These are phyloP conservation scores for Phytophthora quininea DNA, from an alignment of 352 stramenopile genomes.

Conservation along the genomic window DNA sequence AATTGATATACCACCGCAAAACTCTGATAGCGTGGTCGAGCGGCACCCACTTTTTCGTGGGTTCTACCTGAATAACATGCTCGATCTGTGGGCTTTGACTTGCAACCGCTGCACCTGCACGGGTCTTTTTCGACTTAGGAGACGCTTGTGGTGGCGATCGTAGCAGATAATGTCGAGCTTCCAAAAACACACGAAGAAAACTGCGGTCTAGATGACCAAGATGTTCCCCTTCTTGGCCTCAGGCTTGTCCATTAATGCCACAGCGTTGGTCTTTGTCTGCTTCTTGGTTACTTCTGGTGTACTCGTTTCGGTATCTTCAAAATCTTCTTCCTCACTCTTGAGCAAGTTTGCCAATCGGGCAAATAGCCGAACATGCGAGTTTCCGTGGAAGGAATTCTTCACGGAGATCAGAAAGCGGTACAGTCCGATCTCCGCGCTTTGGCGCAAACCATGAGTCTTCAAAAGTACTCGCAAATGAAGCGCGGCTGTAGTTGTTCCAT, in stretches of 20 bases:
- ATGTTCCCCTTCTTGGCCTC: constrained; percentile 17
- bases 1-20: constrained; percentile 71
- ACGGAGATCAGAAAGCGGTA: constrained; percentile 77
- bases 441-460: constrained; percentile 64
- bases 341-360: constrained; percentile 66
- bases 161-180: constrained; percentile 53
- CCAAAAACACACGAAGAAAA: constrained; percentile 74
- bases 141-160: constrained; percentile 26
- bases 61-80: constrained; percentile 65
- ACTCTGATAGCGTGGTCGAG: constrained; percentile 65
- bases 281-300: constrained; percentile 7
- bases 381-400: constrained; percentile 55
- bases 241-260: constrained; percentile 1
- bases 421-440: constrained; percentile 67
- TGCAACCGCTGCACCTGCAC: neutral
- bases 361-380: constrained; percentile 70
- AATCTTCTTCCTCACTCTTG: constrained; percentile 19
- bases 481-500: constrained; percentile 41
- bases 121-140: constrained; percentile 17
- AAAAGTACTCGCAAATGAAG: constrained; percentile 81
- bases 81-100: constrained; percentile 7
- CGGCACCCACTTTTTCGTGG: constrained; percentile 61
- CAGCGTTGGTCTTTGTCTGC: constrained; percentile 1
- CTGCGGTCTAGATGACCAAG: constrained; percentile 54
- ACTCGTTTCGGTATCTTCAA: too few relatives aligned